phyloP scores from a whole-genome alignment of 2,329 filamentous ascomycete species.

The Venturia nashicola region DNA sequence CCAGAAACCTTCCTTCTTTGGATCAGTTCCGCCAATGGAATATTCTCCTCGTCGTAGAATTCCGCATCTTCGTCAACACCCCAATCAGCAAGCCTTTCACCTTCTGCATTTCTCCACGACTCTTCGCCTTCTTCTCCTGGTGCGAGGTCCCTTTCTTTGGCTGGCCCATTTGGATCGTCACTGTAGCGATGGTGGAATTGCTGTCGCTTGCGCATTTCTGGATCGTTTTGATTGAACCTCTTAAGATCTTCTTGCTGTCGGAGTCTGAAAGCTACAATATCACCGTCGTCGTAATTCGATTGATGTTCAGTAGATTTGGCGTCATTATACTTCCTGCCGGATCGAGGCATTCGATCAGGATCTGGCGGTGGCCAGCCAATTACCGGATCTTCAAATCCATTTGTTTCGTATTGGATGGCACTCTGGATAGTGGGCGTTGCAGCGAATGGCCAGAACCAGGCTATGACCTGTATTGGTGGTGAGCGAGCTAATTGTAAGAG shows the following conservation, averaged over 20 bases:
- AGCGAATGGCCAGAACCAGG: slow-evolving; percentile 60
- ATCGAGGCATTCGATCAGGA: slow-evolving; percentile 30
- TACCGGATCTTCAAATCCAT: slow-evolving; percentile 53
- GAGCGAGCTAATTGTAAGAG: background rate
- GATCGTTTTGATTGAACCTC: slow-evolving; percentile 21
- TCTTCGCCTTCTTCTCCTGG: slow-evolving; percentile 32
- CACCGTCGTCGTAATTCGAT: slow-evolving; percentile 24
- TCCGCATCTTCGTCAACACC: slow-evolving; percentile 69
- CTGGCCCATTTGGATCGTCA: slow-evolving; percentile 15
- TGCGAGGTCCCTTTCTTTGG: slow-evolving; percentile 14
- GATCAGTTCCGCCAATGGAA: slow-evolving; percentile 59
- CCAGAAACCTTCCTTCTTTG: slow-evolving; percentile 29
- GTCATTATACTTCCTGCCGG: slow-evolving; percentile 12
- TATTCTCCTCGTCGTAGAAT: slow-evolving; percentile 51
- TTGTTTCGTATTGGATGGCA: slow-evolving; percentile 55
- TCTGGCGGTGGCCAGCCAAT: slow-evolving; percentile 38
- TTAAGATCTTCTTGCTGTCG: slow-evolving; percentile 41
- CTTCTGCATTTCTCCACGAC: slow-evolving; percentile 63
- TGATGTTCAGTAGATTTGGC: slow-evolving; percentile 26
- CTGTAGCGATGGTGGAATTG: slow-evolving; percentile 29
- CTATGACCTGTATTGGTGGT: slow-evolving; percentile 26
- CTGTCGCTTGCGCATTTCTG: slow-evolving; percentile 21
- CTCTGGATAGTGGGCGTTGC: slow-evolving; percentile 33
- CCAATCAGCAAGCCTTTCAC: slow-evolving; percentile 61
- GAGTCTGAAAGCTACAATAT: slow-evolving; percentile 40